A percentile compares a stretch with the other conserved stretches of the same genome.
These are phyloP conservation scores for Apiotrichum akiyoshidainum DNA, from an alignment of 1,284 basidiomycete genomes.

Conservation along the genomic window DNA sequence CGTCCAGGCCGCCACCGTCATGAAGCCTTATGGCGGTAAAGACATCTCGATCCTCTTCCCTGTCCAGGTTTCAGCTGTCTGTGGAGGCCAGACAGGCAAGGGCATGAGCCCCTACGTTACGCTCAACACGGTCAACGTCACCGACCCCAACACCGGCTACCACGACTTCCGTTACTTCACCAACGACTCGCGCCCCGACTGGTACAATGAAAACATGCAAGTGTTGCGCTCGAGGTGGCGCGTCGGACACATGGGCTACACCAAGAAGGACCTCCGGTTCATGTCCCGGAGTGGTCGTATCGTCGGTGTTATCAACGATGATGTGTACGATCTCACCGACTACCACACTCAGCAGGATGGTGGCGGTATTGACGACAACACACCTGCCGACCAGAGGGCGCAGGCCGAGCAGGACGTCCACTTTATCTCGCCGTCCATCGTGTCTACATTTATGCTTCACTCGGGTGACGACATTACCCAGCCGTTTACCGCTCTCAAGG, in stretches of 20 bases:
- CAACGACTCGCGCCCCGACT: slow-evolving; percentile 88
- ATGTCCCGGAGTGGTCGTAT: slow-evolving; percentile 61
- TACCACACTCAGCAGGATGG: slow-evolving; percentile 58
- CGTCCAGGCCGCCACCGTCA: slow-evolving; percentile 67
- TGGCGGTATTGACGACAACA: slow-evolving; percentile 55
- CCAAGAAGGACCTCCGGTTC: slow-evolving; percentile 69
- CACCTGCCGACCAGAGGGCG: slow-evolving; percentile 59
- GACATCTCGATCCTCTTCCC: slow-evolving; percentile 82
- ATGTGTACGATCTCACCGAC: slow-evolving; percentile 82
- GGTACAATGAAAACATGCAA: slow-evolving; percentile 94
- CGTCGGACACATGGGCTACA: slow-evolving; percentile 85
- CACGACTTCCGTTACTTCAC: slow-evolving; percentile 90
- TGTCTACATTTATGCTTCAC: slow-evolving; percentile 77
- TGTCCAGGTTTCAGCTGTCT: slow-evolving; percentile 92
- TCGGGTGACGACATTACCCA: slow-evolving; percentile 85
- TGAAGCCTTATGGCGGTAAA: slow-evolving; percentile 74
- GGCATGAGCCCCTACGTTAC: slow-evolving; percentile 79
- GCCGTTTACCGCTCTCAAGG: slow-evolving; percentile 61
- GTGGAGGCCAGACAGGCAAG: slow-evolving; percentile 73
- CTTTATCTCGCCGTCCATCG: slow-evolving; percentile 71
- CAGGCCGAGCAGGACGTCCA: slow-evolving; percentile 52
- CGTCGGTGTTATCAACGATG: slow-evolving; percentile 75
- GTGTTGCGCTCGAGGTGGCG: slow-evolving; percentile 83
- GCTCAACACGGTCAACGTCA: slow-evolving; percentile 70
- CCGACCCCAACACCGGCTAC: slow-evolving; percentile 74